Percentiles rank a stretch among this genome's conserved stretches.
Conservation (phyloP, 768 basidiomycete species). For the Panaeolus papilionaceus region DNA sequence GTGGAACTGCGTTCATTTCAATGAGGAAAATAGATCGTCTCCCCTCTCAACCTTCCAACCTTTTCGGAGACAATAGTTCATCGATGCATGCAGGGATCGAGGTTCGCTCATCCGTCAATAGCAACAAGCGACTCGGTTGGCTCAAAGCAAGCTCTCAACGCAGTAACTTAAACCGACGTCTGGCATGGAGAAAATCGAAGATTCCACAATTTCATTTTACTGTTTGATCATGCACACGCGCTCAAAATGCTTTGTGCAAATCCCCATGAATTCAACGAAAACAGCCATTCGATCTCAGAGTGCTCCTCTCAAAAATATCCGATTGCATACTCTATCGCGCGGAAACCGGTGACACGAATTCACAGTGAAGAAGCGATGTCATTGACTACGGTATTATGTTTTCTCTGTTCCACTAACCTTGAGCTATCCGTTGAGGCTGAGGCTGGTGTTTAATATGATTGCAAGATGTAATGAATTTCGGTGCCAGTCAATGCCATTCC, state of each 20-base stretch:
- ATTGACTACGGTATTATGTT: background rate
- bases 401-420: conserved; percentile 2
- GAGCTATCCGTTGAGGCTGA: background rate
- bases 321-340: background rate
- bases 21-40: background rate
- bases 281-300: background rate
- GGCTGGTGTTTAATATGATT: background rate
- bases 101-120: background rate
- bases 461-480: background rate
- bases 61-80: background rate
- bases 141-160: background rate
- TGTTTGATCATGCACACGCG: background rate
- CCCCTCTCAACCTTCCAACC: background rate
- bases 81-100: background rate
- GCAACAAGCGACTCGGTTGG: conserved; percentile 2
- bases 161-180: background rate
- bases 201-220: background rate
- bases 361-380: background rate
- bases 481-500: background rate
- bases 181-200: background rate
- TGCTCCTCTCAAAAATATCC: background rate
- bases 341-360: background rate
- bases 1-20: background rate
- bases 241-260: background rate
- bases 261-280: background rate